Evolutionary conservation across 192 early-diverging fungal species (phyloP).

Genomic region (Mortierella alpina): DNA sequence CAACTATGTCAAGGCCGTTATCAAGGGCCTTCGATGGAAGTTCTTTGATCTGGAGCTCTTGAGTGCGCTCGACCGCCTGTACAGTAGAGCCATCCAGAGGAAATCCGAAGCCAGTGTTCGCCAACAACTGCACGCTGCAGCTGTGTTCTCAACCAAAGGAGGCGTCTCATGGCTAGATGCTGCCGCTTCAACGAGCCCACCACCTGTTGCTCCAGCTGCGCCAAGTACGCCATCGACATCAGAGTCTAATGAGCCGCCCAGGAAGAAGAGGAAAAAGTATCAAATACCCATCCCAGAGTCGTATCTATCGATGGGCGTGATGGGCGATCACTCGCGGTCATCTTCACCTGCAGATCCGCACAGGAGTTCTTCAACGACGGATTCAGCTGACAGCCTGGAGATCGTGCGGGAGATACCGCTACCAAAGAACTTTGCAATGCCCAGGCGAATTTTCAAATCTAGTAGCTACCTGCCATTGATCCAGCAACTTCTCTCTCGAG

Average conservation of each 20-base stretch:
- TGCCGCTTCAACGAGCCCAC: no score
- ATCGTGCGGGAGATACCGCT: slow-evolving; percentile 12
- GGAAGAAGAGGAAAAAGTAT: slow-evolving; percentile 40
- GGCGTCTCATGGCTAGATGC: no score
- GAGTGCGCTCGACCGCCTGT: slow-evolving; percentile 23
- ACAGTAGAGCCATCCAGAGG: background rate
- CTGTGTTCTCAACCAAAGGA: no score
- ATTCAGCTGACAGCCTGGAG: background rate
- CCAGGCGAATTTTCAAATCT: slow-evolving; percentile 41
- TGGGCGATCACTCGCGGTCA: background rate
- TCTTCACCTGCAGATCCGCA: background rate
- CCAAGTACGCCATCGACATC: background rate
- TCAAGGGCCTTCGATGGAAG: slow-evolving; percentile 48
- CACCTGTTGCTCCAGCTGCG: background rate
- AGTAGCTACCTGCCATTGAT: slow-evolving; percentile 9
- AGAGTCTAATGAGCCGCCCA: slow-evolving; percentile 8
- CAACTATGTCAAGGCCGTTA: slow-evolving; percentile 49
- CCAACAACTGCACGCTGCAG: no score
- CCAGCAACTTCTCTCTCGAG: slow-evolving; percentile 18
- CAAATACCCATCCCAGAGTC: slow-evolving; percentile 9
- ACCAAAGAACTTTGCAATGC: slow-evolving; percentile 41
- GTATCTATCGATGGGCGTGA: background rate
- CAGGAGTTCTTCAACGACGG: background rate
- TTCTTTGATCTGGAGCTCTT: slow-evolving; percentile 43
- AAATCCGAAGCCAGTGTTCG: background rate